Evolutionary conservation across 208 protist genomes (phyloP), one percentile per base, ranked within the genome.

Genomic region (Leishmania gerbilli): DNA sequence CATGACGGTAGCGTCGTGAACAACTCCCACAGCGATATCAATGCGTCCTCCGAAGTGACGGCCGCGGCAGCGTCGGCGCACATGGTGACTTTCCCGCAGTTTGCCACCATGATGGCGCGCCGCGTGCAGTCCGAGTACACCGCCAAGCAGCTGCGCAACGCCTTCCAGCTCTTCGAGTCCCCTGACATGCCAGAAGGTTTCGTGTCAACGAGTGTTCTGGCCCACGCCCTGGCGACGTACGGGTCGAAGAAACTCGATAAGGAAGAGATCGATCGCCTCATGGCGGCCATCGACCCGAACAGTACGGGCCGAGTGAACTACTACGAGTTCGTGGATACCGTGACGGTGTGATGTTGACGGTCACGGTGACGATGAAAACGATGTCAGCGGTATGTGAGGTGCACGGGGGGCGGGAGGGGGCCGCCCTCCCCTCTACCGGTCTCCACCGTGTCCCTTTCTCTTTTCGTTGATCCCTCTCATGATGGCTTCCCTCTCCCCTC

Each of bases 151-250:
- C 89, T 99, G 19, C 92, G 91, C 5, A 88, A 74, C 40, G 95
- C 97, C 11, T 99, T 99, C 69, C 94, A 97, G 88, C 80, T 98
- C 37, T 98, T 99, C 80, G 95, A 98, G 76, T 97, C 90, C 3
- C 91, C 93, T 4, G 94, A 97, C 77, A 80, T 93, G 77, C 91
- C 92, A 27, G 51, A 79, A 11, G 97, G 97, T 0, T 94, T 87
- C 67, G 95, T 99, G 19, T 95, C 91, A n/a, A 93, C 92, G 13
- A 89, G 92, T 42, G 89, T 97, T 17, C 84, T 99, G 49, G 89
- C 91, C 76, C 94, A 98, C 80, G 97, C 95, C 27, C 82, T 99
- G 77, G 89, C 90, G 34, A 98, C 93, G 15, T 98, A 98, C 78
- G 95, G 95, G 34, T 92, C 93, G 15, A 92, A 98, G 81, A 97